Evolutionary conservation across 306 rosid genomes (phyloP), one percentile per base, ranked within the genome.

Genomic region (Bauhinia variegata): DNA sequence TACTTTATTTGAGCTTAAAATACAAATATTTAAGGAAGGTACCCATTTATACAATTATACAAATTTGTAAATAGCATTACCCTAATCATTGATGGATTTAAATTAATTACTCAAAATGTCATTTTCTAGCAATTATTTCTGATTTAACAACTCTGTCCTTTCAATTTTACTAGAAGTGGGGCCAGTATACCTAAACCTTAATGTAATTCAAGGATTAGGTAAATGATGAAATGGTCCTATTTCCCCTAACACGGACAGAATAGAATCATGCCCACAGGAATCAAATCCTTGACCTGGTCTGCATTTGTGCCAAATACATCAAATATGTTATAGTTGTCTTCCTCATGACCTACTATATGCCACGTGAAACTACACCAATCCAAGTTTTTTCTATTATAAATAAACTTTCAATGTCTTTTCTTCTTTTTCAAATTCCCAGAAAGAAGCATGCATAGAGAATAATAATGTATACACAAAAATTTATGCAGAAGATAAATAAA

Each of bases 251-350:
- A 62, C 80, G 82, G 71, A 58, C 36, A 54, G 28, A 37, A 75
- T 57, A 15, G 39, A 60, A 47, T 53, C 71, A 65, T 71, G 58
- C 46, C 36, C 18, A 34, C 18, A 53, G 73, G 76, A 18, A 57
- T 70, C 76, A 90, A 86, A 86, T 89, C 88, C 84, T 78, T 78
- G 68, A 67, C 38, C 67, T 42, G 72, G 31, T n/a, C n/a, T n/a
- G 28, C 57, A 60, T 49, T 5, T 57, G 72, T 67, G 85, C 66
- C 76, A 38, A 43, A 15, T 53, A 55, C 73, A 56, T 57, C 18
- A 46, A 71, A 34, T 76, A 16, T 39, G 60, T 15, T 44, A 17
- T 52, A 50, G 44, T 67, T 71, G 51, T 66, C 67, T 70, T 64
- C 54, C 57, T 46, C 8, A 12, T 61, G 44, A 33, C 32, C 15